Percentiles rank a stretch among this genome's conserved stretches.
These are phyloP conservation scores for Sodiomyces alkalinus DNA, from an alignment of 2,329 filamentous ascomycete species.

Conservation along the genomic window DNA sequence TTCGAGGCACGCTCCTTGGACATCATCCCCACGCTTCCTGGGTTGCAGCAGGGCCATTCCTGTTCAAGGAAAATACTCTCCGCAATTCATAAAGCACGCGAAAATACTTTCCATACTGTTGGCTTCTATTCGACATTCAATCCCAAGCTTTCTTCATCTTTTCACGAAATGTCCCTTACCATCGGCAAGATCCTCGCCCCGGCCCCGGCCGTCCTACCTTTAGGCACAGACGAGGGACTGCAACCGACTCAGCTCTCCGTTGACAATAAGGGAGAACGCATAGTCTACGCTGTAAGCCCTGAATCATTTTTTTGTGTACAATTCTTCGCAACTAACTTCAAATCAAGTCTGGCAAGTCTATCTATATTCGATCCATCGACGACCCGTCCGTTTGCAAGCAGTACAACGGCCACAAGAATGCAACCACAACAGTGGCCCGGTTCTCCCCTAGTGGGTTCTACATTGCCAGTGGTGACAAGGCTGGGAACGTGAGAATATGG, in stretches of 20 bases:
- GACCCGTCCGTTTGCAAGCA: constrained; percentile 71
- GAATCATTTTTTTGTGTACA: not conserved
- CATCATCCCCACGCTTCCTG: too few relatives aligned
- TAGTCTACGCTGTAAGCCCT: constrained; percentile 72
- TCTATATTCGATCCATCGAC: constrained; percentile 92
- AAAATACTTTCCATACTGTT: too few relatives aligned
- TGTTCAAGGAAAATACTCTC: too few relatives aligned
- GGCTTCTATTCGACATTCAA: too few relatives aligned
- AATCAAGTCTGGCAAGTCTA: constrained; percentile 75
- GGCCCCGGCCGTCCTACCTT: constrained; percentile 49
- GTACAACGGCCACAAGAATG: constrained; percentile 73
- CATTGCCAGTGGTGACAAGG: constrained; percentile 77
- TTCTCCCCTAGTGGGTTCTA: constrained; percentile 94
- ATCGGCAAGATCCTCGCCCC: constrained; percentile 67
- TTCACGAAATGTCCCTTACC: constrained; percentile 43
- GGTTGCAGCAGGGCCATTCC: too few relatives aligned
- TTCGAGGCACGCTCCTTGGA: too few relatives aligned
- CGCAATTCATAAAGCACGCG: too few relatives aligned
- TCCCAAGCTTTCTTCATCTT: too few relatives aligned
- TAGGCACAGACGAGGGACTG: constrained; percentile 40
- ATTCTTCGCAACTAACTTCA: not conserved
- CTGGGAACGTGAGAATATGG: constrained; percentile 81
- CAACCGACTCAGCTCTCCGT: constrained; percentile 79
- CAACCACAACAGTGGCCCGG: constrained; percentile 77
- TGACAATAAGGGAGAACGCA: constrained; percentile 77